Evolutionary conservation across 441 rosid genomes (phyloP), one percentile per base, ranked within the genome.

Genomic region (Jatropha podagrica): DNA sequence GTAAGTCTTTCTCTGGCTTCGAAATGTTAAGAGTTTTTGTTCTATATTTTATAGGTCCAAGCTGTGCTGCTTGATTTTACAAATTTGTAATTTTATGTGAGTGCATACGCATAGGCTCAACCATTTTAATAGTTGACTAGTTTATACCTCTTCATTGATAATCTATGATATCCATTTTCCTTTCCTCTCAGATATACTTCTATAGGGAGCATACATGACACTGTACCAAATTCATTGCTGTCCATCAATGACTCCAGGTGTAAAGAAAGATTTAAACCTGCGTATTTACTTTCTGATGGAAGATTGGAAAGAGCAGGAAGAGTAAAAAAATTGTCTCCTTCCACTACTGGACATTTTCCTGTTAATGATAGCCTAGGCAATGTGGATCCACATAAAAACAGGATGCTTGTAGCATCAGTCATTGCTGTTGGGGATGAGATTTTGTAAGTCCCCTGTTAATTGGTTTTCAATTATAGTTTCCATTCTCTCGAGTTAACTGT

Each of bases 351-450:
- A 58, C 74, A 59, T 64, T 20, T 58, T 58, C 72, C 81, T 23
- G 78, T 49, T 69, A 78, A 77, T 17, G 88, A 80, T 68, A 87
- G 86, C 76, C 74, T 80, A 77, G 84, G 77, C 54, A 46, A 20
- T 78, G 69, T 71, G 62, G 88, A 78, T 76, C 80, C 90, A 38
- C 78, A 76, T 74, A 81, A 82, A 73, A 85, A 81, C 68, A 81
- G 89, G 83, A 84, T 81, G 78, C 86, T 85, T 74, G 83, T 84
- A 73, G 93, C 92, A 71, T 87, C 99, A 27, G 85, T 79, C 44
- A 88, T 96, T 75, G 90, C 90, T 76, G 96, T 96, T 42, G 98
- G 98, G 18, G 98, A 96, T 88, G 98, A 96, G 97, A 89, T 94
- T 87, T 91, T 96, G 98, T 94, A 94, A 87, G 99, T 88, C 74